A percentile compares a stretch with the other conserved stretches of the same genome.
These are phyloP conservation scores for Fusarium burgessii DNA, from an alignment of 2,329 filamentous ascomycete genomes.

Conservation along the genomic window DNA sequence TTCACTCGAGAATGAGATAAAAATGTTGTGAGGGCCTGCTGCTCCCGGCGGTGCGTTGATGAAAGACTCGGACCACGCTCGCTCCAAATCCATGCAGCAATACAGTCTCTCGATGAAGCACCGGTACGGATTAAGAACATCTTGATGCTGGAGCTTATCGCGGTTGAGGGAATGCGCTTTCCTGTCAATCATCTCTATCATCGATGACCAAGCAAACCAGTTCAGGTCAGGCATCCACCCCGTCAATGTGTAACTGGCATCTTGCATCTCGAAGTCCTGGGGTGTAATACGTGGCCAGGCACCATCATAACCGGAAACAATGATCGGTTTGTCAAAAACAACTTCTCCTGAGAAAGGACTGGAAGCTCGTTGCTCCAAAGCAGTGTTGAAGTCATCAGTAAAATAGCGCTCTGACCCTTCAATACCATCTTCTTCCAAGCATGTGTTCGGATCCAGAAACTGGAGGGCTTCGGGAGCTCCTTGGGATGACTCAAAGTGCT, in stretches of 20 bases:
- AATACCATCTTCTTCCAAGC: slow-evolving; percentile 49
- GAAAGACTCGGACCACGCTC: slow-evolving; percentile 51
- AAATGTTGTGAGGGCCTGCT: slow-evolving; percentile 51
- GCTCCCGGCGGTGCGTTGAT: slow-evolving; percentile 33
- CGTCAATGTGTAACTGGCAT: slow-evolving; percentile 56
- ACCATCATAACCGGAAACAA: slow-evolving; percentile 44
- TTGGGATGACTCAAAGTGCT: slow-evolving; percentile 33
- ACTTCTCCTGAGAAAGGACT: slow-evolving; percentile 6
- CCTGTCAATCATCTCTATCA: slow-evolving; percentile 48
- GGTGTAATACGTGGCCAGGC: slow-evolving; percentile 50
- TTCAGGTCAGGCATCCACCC: slow-evolving; percentile 58
- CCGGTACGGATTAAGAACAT: slow-evolving; percentile 23
- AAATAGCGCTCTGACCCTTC: slow-evolving; percentile 15
- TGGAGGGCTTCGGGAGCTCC: slow-evolving; percentile 43
- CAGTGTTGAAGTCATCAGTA: slow-evolving; percentile 3
- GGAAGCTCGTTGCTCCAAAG: slow-evolving; percentile 17
- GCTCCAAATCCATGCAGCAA: slow-evolving; percentile 61
- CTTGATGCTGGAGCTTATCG: slow-evolving; percentile 20
- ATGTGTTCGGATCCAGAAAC: slow-evolving; percentile 59
- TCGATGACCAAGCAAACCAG: slow-evolving; percentile 52
- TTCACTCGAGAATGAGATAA: slow-evolving; percentile 45
- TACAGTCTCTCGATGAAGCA: slow-evolving; percentile 50
- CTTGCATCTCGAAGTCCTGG: slow-evolving; percentile 53
- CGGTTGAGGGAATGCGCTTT: slow-evolving; percentile 31
- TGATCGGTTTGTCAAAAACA: slow-evolving; percentile 39